Base-by-base conservation (phyloP, 208 protist genomes). In the Leishmania mexicana region DNA sequence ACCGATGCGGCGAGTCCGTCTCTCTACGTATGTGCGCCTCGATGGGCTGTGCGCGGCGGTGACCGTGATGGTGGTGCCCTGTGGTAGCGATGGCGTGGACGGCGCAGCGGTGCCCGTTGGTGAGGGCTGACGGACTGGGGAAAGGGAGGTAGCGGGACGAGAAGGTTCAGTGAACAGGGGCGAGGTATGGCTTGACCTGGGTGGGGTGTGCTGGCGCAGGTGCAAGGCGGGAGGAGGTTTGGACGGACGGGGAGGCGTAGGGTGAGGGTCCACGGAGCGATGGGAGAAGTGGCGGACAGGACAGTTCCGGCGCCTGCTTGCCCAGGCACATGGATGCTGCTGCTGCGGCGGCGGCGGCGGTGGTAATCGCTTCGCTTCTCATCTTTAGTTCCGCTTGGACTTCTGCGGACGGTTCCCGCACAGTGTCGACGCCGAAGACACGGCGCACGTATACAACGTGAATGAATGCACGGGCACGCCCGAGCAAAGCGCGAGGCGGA, bases 1-100 rank as follows among this genome's bases (percentile, higher is more conserved):
- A 53, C 42, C 42, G 70, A 47, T 74, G 70, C 51, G n/a, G n/a
- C n/a, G 8, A 21, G 15, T 54, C 35, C 15, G 42, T 75, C 17
- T 75, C 11, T 65, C 15, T 74, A 75, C 58, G 11, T 75, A 75
- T 73, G 35, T 70, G 45, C 8, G 72, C 71, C 6, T 64, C 53
- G 65, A 13, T 73, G 80, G 80, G n/a, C 53, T 73, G 65, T 79
- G 40, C 72, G 74, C 62, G 35, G 38, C 45, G 24, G 68, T 76
- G 68, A 70, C 31, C 31, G 54, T 24, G 38, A 57, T 54, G 21
- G 68, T 75, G 31, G 3, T 31, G 64, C 67, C 8, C 49, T 68
- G 51, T 54, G 35, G 10, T 7, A 58, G 38, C 31, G 28, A 38
- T 13, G 62, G n/a, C 62, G 62, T 40, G 31, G 31, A 67, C 62